Percentiles rank a stretch among this genome's conserved stretches.
Evolutionary conservation across 2,329 filamentous ascomycete genomes (phyloP).

Genomic region (Trichoderma atrobrunneum): DNA sequence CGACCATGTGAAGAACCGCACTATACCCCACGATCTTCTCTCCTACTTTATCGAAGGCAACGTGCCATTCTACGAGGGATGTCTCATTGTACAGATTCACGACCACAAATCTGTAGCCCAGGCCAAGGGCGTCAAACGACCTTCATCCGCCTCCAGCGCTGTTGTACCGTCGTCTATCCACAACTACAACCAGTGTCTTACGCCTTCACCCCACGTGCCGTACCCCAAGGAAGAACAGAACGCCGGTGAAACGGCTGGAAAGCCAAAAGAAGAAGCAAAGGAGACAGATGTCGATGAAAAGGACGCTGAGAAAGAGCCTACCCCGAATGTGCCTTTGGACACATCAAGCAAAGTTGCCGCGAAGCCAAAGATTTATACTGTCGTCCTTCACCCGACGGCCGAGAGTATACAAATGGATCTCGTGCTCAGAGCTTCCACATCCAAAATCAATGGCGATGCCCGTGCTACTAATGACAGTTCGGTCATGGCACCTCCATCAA

Average conservation of each 20-base stretch:
- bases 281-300: conserved; percentile 34
- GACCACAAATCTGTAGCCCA: conserved; percentile 71
- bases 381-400: conserved; percentile 81
- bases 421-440: conserved; percentile 70
- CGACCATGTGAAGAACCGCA: conserved; percentile 72
- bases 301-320: conserved; percentile 57
- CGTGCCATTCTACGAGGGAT: conserved; percentile 88
- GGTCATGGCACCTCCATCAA: conserved; percentile 62
- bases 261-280: conserved; percentile 38
- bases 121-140: conserved; percentile 53
- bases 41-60: conserved; percentile 69
- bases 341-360: conserved; percentile 34
- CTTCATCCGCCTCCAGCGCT: conserved; percentile 55
- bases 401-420: conserved; percentile 75
- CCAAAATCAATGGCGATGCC: conserved; percentile 46
- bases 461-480: conserved; percentile 31
- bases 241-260: conserved; percentile 22
- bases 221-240: conserved; percentile 62
- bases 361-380: conserved; percentile 68
- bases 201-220: conserved; percentile 79
- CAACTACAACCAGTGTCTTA: conserved; percentile 86
- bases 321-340: conserved; percentile 48
- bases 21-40: conserved; percentile 85
- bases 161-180: conserved; percentile 79
- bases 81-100: conserved; percentile 90